Conservation (phyloP, 2,329 filamentous ascomycete species). For the Tolypocladium album region DNA sequence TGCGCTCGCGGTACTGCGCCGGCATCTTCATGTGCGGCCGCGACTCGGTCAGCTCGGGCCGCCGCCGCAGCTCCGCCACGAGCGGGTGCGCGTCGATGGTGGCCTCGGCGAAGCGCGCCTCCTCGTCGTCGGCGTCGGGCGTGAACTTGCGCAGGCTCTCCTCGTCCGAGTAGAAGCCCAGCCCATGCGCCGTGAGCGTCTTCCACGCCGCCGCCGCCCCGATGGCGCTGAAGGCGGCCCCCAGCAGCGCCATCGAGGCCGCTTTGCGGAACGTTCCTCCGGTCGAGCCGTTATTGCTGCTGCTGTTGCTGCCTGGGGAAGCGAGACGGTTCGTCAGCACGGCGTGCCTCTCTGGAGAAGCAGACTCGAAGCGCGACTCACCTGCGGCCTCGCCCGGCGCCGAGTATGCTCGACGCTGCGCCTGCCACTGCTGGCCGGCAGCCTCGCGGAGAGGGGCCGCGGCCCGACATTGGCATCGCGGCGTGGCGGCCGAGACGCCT, state of each 20-base stretch:
- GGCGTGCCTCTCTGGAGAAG: not conserved
- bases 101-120: constrained; percentile 52
- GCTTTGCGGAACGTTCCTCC: constrained; percentile 9
- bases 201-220: constrained; percentile 26
- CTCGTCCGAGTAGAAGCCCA: constrained; percentile 44
- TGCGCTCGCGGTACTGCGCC: constrained; percentile 54
- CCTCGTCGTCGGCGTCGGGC: constrained; percentile 36
- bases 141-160: constrained; percentile 61
- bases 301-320: not conserved
- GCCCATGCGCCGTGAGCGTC: constrained; percentile 19
- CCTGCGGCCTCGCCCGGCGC: not conserved
- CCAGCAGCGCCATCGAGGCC: constrained; percentile 15
- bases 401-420: constrained; percentile 1
- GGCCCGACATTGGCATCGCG: not conserved
- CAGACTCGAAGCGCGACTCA: not conserved
- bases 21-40: constrained; percentile 86
- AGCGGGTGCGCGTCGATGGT: constrained; percentile 68
- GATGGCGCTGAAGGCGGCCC: constrained; percentile 16
- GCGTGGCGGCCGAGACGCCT: not conserved
- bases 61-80: constrained; percentile 54
- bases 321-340: not conserved
- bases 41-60: constrained; percentile 60
- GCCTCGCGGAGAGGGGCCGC: not conserved
- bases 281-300: not conserved
- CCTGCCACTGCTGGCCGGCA: not conserved